A percentile compares a stretch with the other conserved stretches of the same genome.
Conservation (phyloP, 495 filamentous ascomycete species). For the Cairneyella variabilis region DNA sequence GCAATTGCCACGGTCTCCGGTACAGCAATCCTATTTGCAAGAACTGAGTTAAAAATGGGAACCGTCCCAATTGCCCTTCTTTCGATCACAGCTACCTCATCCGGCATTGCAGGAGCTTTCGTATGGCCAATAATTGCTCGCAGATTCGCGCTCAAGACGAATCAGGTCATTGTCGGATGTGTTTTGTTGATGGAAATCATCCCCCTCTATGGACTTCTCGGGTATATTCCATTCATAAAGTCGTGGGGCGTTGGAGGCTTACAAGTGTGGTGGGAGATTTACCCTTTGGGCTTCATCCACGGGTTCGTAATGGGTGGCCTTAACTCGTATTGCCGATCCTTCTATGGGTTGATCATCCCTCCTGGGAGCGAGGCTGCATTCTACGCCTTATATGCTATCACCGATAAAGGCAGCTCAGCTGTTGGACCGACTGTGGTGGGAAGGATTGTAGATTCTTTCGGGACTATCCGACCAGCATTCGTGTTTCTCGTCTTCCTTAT, state of each 20-base stretch:
- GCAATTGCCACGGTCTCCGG: slow-evolving; percentile 92
- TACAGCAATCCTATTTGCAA: slow-evolving; percentile 92
- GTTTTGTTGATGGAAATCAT: slow-evolving; percentile 88
- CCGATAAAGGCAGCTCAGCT: slow-evolving; percentile 92
- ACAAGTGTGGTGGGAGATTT: slow-evolving; percentile 95
- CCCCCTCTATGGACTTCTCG: slow-evolving; percentile 84
- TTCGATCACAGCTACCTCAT: slow-evolving; percentile 80
- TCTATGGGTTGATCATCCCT: slow-evolving; percentile 87
- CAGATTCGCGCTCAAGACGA: slow-evolving; percentile 59
- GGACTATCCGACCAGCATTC: slow-evolving; percentile 88
- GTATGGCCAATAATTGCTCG: slow-evolving; percentile 77
- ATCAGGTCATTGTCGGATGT: slow-evolving; percentile 84
- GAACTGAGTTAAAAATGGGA: slow-evolving; percentile 87
- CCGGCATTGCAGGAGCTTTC: slow-evolving; percentile 83
- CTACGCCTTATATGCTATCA: slow-evolving; percentile 94
- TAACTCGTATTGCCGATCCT: slow-evolving; percentile 84
- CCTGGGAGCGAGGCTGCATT: slow-evolving; percentile 93
- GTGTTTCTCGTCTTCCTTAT: slow-evolving; percentile 84
- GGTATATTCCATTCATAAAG: slow-evolving; percentile 79
- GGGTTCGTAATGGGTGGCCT: slow-evolving; percentile 90
- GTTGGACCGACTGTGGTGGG: slow-evolving; percentile 95
- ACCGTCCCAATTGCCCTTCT: slow-evolving; percentile 85
- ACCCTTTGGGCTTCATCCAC: slow-evolving; percentile 83
- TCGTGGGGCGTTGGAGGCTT: slow-evolving; percentile 74
- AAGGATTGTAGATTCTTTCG: slow-evolving; percentile 81